Evolutionary conservation across 345 rosid genomes (phyloP), one percentile per base, ranked within the genome.

Genomic region (Eutrema japonicum): DNA sequence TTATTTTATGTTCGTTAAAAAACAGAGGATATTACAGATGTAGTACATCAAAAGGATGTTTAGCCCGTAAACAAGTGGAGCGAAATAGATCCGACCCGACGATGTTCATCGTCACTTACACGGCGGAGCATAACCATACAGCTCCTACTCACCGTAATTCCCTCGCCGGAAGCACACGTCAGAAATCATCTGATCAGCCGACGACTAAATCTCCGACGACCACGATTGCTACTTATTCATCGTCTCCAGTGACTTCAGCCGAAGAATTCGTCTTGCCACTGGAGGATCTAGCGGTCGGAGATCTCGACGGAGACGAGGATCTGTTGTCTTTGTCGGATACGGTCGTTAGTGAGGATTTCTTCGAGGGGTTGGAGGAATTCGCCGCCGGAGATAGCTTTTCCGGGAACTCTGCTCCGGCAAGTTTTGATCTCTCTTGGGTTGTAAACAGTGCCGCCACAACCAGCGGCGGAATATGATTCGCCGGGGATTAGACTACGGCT

Each of bases 1-100:
- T 37, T 60, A 1, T 41, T 40, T 48, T 42, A 2, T 46, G 67
- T 76, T 30, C 8, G 4, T 30, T 33, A 41, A 62, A 77, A 32
- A 65, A 79, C 93, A 95, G 98, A 83, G 94, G 97, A 26, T 89
- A 96, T 70, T 92, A 92, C 84, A 87, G 88, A 86, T 92, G 99
- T 73, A 92, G 98, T 74, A 95, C 91, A 63, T 95, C 96, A 55
- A 92, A 91, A 70, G 96, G 96, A 10, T 92, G 98, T 82, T 83
- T 95, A 80, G 98, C 99, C 75, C 84, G 99, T 46, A 92, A 95
- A 77, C 99, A 95, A 82, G 97, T 90, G 84, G 98, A 95, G 88
- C 83, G 97, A 67, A 86, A 90, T 83, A 90, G 96, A 95, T 88
- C 98, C 81, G 90, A 95, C 77, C 97, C 99, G 47, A 77, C 78